Percentiles rank a stretch among this genome's conserved stretches.
phyloP scores from a whole-genome alignment of 768 basidiomycete genomes.

The Rhizopogon rudus region DNA sequence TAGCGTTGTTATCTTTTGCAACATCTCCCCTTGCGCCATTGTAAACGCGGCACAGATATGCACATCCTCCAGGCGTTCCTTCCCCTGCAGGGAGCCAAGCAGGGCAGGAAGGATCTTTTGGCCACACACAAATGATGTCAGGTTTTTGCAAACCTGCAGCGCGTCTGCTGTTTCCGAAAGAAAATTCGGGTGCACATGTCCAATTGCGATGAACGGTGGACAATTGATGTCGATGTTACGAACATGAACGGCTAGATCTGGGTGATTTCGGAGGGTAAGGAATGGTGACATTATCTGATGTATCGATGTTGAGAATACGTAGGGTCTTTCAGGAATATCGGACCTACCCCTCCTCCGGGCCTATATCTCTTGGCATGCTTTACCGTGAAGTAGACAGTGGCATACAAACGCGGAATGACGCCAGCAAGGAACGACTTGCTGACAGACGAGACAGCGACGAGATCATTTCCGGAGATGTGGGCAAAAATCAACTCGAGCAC shows the following conservation, averaged over 20 bases:
- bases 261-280: conserved; percentile 47
- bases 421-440: conserved; percentile 61
- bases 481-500: conserved; percentile 66
- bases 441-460: conserved; percentile 58
- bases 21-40: conserved; percentile 39
- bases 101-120: conserved; percentile 43
- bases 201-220: conserved; percentile 36
- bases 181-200: conserved; percentile 39
- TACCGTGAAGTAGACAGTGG: conserved; percentile 47
- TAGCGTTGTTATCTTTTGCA: conserved; percentile 36
- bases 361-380: conserved; percentile 55
- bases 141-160: conserved; percentile 44
- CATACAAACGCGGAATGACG: conserved; percentile 60
- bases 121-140: conserved; percentile 54
- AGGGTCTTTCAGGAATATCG: conserved; percentile 11
- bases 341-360: conserved; percentile 23
- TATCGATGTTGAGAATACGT: background rate
- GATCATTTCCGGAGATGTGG: conserved; percentile 45
- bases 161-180: conserved; percentile 47
- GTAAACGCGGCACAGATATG: conserved; percentile 53
- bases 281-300: conserved; percentile 53
- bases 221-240: conserved; percentile 52
- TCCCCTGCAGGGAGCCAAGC: conserved; percentile 40
- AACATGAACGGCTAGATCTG: conserved; percentile 52
- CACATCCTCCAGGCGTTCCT: conserved; percentile 39